phyloP scores from a whole-genome alignment of 331 rosid species.

The Phaseolus coccineus region DNA sequence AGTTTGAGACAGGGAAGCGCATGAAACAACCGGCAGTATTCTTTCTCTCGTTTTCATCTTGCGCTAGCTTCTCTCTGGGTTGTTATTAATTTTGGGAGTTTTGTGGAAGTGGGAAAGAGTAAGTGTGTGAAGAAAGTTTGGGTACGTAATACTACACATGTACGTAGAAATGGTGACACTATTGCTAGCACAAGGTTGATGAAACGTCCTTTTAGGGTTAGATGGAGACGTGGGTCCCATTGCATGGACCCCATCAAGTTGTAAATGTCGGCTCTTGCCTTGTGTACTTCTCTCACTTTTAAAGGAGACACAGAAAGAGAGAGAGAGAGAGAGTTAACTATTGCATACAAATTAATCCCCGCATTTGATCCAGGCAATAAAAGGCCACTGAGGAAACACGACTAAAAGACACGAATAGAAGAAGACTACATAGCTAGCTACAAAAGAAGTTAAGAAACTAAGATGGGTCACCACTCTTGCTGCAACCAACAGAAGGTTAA shows the following conservation, averaged over 20 bases:
- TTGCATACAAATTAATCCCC: slow-evolving; percentile 40
- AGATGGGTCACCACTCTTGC: slow-evolving; percentile 93
- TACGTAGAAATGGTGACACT: slow-evolving; percentile 67
- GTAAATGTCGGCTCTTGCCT: slow-evolving; percentile 64
- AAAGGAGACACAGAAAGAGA: slow-evolving; percentile 37
- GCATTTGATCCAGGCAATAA: slow-evolving; percentile 32
- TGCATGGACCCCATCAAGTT: slow-evolving; percentile 54
- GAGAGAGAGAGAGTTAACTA: slow-evolving; percentile 40
- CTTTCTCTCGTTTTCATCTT: slow-evolving; percentile 3
- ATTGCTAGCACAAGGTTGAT: slow-evolving; percentile 57
- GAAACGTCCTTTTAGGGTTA: slow-evolving; percentile 79
- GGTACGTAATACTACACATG: slow-evolving; percentile 61
- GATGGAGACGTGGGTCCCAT: slow-evolving; percentile 76
- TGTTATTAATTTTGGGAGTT: background rate
- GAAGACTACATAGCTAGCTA: slow-evolving; percentile 4
- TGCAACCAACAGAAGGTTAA: slow-evolving; percentile 93
- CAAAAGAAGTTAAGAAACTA: background rate
- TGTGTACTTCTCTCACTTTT: slow-evolving; percentile 50
- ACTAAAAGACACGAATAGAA: slow-evolving; percentile 14
- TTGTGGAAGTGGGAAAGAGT: background rate
- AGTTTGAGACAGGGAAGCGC: slow-evolving; percentile 38
- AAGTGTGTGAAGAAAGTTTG: slow-evolving; percentile 47
- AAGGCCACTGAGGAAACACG: slow-evolving; percentile 15
- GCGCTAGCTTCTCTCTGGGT: background rate
- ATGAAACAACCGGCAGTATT: slow-evolving; percentile 59